These are phyloP conservation scores for Rhizoclosmatium sp. DNA, from an alignment of 192 early-diverging fungal genomes.

Conservation along the genomic window DNA sequence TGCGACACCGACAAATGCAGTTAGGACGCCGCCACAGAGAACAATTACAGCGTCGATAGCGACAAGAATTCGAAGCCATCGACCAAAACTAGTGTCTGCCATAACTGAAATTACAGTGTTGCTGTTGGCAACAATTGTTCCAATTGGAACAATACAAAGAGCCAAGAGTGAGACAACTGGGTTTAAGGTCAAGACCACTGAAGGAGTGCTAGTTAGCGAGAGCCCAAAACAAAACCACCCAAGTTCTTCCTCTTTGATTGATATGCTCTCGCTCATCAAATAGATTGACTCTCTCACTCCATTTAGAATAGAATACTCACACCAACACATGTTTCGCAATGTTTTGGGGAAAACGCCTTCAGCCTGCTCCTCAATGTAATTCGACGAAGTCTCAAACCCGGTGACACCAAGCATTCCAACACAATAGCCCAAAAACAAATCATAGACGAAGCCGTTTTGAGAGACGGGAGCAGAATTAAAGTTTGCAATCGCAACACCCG, in stretches of 20 bases:
- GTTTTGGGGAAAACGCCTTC: conserved; percentile 64
- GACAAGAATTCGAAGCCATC: conserved; percentile 52
- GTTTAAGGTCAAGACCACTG: conserved; percentile 51
- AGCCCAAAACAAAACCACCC: no score
- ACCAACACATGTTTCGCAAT: conserved; percentile 62
- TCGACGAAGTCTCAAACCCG: conserved; percentile 60
- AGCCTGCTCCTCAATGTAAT: conserved; percentile 66
- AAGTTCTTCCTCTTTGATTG: no score
- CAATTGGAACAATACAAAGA: conserved; percentile 56
- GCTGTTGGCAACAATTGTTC: conserved; percentile 45
- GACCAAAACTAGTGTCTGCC: conserved; percentile 34
- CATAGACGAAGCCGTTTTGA: conserved; percentile 35
- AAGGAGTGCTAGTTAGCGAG: no score
- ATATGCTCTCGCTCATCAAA: no score
- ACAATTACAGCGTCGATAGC: conserved; percentile 67
- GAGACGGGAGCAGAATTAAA: conserved; percentile 51
- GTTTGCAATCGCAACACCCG: conserved; percentile 49
- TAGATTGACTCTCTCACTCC: no score
- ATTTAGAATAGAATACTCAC: conserved; percentile 1
- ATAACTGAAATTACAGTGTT: conserved; percentile 54
- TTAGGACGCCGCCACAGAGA: conserved; percentile 65
- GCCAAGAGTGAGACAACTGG: conserved; percentile 57
- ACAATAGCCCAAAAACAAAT: conserved; percentile 63
- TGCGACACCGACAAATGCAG: conserved; percentile 61
- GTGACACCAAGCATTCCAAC: conserved; percentile 60